Evolutionary conservation across 2,329 filamentous ascomycete species (phyloP).

Genomic region (Lachnellula occidentalis): DNA sequence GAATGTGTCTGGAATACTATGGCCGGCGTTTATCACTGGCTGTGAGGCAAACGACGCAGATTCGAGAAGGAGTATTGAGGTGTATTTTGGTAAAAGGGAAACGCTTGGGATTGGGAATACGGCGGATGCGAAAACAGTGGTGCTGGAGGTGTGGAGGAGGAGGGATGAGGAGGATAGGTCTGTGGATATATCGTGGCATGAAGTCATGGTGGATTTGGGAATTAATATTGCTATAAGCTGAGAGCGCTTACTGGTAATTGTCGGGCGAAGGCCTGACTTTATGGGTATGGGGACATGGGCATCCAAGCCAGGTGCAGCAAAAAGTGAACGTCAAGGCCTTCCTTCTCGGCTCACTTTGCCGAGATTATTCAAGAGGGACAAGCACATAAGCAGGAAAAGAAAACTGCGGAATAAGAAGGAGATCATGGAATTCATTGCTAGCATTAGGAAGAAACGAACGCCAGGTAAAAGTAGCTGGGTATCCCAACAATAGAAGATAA

Average conservation of each 20-base stretch:
- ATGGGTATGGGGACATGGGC: too few relatives aligned
- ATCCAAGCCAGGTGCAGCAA: too few relatives aligned
- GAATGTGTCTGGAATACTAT: slow-evolving; percentile 14
- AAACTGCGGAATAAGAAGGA: too few relatives aligned
- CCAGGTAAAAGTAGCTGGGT: too few relatives aligned
- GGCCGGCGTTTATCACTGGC: slow-evolving; percentile 4
- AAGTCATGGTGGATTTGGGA: background rate
- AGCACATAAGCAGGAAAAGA: too few relatives aligned
- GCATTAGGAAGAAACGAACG: too few relatives aligned
- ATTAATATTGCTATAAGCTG: background rate
- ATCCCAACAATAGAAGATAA: too few relatives aligned
- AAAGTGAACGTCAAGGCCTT: too few relatives aligned
- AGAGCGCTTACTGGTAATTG: background rate
- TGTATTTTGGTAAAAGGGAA: background rate
- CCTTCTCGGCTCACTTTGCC: too few relatives aligned
- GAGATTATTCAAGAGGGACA: too few relatives aligned
- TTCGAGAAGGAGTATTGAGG: background rate
- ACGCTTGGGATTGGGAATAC: slow-evolving; percentile 2
- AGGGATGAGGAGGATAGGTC: background rate
- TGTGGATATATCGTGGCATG: background rate
- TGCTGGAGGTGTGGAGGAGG: slow-evolving; percentile 5
- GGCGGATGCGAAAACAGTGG: background rate
- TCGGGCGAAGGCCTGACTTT: too few relatives aligned
- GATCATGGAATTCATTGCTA: too few relatives aligned
- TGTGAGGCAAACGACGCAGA: slow-evolving; percentile 1